Conservation (phyloP, 306 rosid genomes). For the Medicago ruthenica region DNA sequence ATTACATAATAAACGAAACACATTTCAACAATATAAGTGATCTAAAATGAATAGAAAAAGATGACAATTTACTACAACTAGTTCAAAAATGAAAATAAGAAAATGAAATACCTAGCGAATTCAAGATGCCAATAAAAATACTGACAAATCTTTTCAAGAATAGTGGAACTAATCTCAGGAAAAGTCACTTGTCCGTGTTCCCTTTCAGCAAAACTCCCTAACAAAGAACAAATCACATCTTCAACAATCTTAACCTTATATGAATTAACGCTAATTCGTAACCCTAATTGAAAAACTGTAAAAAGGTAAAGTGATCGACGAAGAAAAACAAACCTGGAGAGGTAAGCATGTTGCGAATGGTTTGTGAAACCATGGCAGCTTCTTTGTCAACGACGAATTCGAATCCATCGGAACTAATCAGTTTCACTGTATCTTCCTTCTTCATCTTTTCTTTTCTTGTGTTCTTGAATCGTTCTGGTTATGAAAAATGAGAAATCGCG, state of each 20-base stretch:
- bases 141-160: conserved; percentile 98
- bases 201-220: conserved; percentile 90
- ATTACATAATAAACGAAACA: not conserved
- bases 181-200: conserved; percentile 86
- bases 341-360: conserved; percentile 95
- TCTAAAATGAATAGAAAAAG: not conserved
- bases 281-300: conserved; percentile 32
- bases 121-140: conserved; percentile 96
- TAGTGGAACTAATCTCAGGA: conserved; percentile 94
- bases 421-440: conserved; percentile 87
- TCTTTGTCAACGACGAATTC: conserved; percentile 91
- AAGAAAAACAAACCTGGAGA: conserved; percentile 70
- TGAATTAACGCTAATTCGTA: not conserved
- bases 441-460: conserved; percentile 52
- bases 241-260: not conserved
- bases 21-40: not conserved
- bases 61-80: not conserved
- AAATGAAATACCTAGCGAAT: conserved; percentile 75
- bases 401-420: conserved; percentile 89
- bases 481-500: not conserved
- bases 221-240: not conserved
- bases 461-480: not conserved
- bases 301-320: not conserved
- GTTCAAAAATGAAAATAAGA: not conserved
- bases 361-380: conserved; percentile 99